These are phyloP conservation scores for Erythrophleum ivorense DNA, from an alignment of 331 rosid genomes.

Conservation along the genomic window DNA sequence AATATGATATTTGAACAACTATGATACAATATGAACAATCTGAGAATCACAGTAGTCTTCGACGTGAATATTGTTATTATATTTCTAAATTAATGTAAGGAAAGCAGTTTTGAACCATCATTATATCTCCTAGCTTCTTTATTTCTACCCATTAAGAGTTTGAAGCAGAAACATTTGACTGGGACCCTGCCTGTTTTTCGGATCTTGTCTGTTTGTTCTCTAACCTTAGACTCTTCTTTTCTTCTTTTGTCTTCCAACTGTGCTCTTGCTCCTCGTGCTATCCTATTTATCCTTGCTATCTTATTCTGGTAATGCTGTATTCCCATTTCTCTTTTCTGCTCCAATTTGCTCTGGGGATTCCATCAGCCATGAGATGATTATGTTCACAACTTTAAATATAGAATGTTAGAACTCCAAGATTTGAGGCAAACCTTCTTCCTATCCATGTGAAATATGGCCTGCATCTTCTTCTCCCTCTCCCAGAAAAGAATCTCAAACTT, in stretches of 20 bases:
- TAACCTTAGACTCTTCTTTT: constrained; percentile 56
- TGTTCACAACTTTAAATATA: constrained; percentile 9
- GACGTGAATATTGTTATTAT: neutral
- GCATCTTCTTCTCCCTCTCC: constrained; percentile 75
- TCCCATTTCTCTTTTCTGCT: constrained; percentile 48
- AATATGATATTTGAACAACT: constrained; percentile 4
- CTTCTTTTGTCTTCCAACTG: constrained; percentile 66
- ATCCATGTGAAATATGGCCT: constrained; percentile 61
- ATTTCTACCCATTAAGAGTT: constrained; percentile 43
- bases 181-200: constrained; percentile 58
- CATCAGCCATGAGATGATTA: constrained; percentile 24
- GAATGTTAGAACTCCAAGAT: neutral
- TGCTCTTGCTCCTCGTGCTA: constrained; percentile 65
- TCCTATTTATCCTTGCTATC: constrained; percentile 57
- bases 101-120: constrained; percentile 2
- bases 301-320: constrained; percentile 56
- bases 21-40: constrained; percentile 8
- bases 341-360: constrained; percentile 55
- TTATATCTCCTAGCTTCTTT: neutral
- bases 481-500: constrained; percentile 58
- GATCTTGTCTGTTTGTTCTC: constrained; percentile 57
- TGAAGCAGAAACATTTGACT: constrained; percentile 68
- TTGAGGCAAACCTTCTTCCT: constrained; percentile 55
- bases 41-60: constrained; percentile 16
- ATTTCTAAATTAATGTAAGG: neutral